These are phyloP conservation scores for Geranium brycei DNA, from an alignment of 345 rosid species.

Conservation along the genomic window DNA sequence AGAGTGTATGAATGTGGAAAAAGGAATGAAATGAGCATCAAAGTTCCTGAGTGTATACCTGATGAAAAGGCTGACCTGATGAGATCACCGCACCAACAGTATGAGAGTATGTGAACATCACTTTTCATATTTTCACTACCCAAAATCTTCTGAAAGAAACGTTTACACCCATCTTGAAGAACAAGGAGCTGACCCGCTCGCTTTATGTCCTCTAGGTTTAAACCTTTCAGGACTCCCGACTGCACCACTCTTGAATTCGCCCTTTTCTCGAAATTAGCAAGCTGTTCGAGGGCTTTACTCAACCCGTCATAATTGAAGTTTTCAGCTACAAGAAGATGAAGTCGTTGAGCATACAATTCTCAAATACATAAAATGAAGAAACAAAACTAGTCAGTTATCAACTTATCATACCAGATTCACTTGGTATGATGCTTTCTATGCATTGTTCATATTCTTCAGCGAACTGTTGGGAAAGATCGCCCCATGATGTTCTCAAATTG, in stretches of 20 bases:
- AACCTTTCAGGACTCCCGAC: constrained; percentile 79
- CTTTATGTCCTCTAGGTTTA: constrained; percentile 78
- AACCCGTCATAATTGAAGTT: constrained; percentile 59
- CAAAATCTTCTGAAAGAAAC: constrained; percentile 53
- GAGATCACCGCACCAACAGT: constrained; percentile 95
- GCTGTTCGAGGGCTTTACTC: constrained; percentile 54
- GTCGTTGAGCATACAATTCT: constrained; percentile 3
- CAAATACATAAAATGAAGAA: neutral
- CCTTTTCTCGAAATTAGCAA: constrained; percentile 62
- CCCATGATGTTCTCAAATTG: constrained; percentile 73
- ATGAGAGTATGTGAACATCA: constrained; percentile 63
- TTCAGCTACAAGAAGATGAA: constrained; percentile 32
- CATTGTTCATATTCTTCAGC: constrained; percentile 82
- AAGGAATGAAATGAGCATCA: constrained; percentile 3
- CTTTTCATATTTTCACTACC: constrained; percentile 42
- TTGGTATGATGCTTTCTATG: constrained; percentile 64
- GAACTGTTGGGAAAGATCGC: constrained; percentile 56
- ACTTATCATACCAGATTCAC: constrained; percentile 36
- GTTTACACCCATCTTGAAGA: constrained; percentile 84
- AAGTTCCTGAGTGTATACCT: constrained; percentile 19
- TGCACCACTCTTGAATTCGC: constrained; percentile 80
- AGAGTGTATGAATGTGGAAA: neutral
- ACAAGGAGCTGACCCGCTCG: constrained; percentile 73
- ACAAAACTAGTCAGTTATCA: neutral
- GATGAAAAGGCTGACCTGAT: constrained; percentile 66